Evolutionary conservation across 2,329 filamentous ascomycete species (phyloP).

Genomic region (Zasmidium citrigriseum): DNA sequence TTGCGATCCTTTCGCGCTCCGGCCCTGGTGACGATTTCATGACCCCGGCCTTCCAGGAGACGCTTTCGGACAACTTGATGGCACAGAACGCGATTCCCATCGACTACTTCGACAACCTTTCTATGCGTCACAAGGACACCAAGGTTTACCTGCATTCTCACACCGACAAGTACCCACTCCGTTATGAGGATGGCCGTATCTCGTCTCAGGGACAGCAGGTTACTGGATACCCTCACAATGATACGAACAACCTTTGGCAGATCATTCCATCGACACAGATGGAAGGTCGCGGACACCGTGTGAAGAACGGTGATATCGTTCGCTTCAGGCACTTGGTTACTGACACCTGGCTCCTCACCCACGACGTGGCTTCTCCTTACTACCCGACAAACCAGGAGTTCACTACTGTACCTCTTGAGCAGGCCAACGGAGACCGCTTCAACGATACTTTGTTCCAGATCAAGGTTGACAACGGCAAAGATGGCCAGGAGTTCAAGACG

Average conservation of each 20-base stretch:
- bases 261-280: conserved; percentile 68
- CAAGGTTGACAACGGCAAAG: conserved; percentile 82
- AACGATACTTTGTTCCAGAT: conserved; percentile 95
- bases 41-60: conserved; percentile 97
- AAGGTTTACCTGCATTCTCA: conserved; percentile 96
- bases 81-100: conserved; percentile 81
- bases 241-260: conserved; percentile 99
- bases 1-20: conserved; percentile 81
- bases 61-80: conserved; percentile 92
- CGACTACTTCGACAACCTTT: conserved; percentile 86
- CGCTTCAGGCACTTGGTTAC: conserved; percentile 85
- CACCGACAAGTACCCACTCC: conserved; percentile 80
- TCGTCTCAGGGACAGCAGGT: conserved; percentile 97
- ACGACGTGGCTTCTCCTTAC: conserved; percentile 95
- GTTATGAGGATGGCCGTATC: conserved; percentile 95
- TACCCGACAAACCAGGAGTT: conserved; percentile 99
- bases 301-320: conserved; percentile 82
- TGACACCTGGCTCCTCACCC: conserved; percentile 81
- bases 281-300: conserved; percentile 61
- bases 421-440: conserved; percentile 71
- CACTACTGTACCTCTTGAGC: conserved; percentile 73
- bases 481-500: conserved; percentile 81
- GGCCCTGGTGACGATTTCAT: conserved; percentile 98
- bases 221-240: conserved; percentile 95
- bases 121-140: conserved; percentile 93